Evolutionary conservation across 495 filamentous ascomycete genomes (phyloP).

Genomic region (Bryoglossum gracile): DNA sequence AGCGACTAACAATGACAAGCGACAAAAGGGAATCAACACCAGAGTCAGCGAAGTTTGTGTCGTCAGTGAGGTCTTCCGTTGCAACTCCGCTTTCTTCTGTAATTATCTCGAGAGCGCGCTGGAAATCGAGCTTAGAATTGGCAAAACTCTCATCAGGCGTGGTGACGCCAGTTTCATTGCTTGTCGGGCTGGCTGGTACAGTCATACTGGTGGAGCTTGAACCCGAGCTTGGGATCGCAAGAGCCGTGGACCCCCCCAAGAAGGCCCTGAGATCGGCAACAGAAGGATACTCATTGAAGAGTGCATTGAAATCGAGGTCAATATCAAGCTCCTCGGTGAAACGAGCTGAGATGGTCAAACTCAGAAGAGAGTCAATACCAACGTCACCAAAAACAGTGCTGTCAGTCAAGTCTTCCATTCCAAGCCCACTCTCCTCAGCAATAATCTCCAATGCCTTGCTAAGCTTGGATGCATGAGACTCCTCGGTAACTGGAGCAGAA

Average conservation of each 20-base stretch:
- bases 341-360: constrained; percentile 43
- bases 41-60: constrained; percentile 44
- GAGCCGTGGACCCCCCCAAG: background rate
- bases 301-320: background rate
- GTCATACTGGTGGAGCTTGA: no score
- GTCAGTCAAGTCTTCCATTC: constrained; percentile 49
- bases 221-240: background rate
- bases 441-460: constrained; percentile 48
- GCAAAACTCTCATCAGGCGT: no score
- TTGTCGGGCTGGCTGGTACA: no score
- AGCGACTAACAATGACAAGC: constrained; percentile 42
- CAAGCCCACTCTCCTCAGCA: constrained; percentile 57
- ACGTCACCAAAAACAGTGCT: constrained; percentile 46
- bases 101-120: constrained; percentile 23
- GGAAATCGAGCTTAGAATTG: no score
- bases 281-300: constrained; percentile 50
- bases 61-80: constrained; percentile 49
- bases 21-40: constrained; percentile 55
- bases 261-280: constrained; percentile 28
- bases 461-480: background rate
- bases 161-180: no score
- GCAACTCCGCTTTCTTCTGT: constrained; percentile 58
- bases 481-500: no score
- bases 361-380: constrained; percentile 54
- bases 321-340: constrained; percentile 41